Percentiles rank a stretch among this genome's conserved stretches.
Conservation (phyloP, 495 filamentous ascomycete genomes). For the Penicillium steckii region DNA sequence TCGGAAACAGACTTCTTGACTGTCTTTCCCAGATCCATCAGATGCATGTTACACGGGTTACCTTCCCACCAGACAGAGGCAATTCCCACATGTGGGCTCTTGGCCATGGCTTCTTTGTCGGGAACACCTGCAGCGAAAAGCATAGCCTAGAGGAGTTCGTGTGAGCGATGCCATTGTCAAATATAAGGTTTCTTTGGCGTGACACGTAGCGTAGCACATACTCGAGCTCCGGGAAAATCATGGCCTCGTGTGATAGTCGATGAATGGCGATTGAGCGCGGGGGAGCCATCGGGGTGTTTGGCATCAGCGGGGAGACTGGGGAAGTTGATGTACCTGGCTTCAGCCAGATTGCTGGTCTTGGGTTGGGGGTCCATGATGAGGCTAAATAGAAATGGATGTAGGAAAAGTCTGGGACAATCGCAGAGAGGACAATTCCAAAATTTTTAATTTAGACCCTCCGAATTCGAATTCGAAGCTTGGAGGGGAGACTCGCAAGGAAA, state of each 20-base stretch:
- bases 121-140: conserved; percentile 92
- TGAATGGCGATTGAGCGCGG: conserved; percentile 68
- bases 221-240: conserved; percentile 93
- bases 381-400: background rate
- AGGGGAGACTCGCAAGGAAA: conserved; percentile 19
- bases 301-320: conserved; percentile 54
- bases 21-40: conserved; percentile 85
- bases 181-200: background rate
- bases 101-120: conserved; percentile 81
- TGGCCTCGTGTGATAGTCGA: conserved; percentile 73
- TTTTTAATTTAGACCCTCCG: background rate
- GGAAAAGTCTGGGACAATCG: background rate
- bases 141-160: conserved; percentile 69
- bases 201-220: no score
- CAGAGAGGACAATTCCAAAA: background rate
- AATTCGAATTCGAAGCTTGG: no score
- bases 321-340: conserved; percentile 63
- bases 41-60: conserved; percentile 78
- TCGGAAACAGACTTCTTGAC: conserved; percentile 81
- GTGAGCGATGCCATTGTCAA: background rate
- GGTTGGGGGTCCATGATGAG: conserved; percentile 28
- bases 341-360: conserved; percentile 23
- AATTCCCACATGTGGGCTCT: conserved; percentile 82
- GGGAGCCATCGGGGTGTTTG: conserved; percentile 58
- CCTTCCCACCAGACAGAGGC: conserved; percentile 98